These are phyloP conservation scores for Pichia sp. DNA, from an alignment of 1,139 yeast genomes.

Conservation along the genomic window DNA sequence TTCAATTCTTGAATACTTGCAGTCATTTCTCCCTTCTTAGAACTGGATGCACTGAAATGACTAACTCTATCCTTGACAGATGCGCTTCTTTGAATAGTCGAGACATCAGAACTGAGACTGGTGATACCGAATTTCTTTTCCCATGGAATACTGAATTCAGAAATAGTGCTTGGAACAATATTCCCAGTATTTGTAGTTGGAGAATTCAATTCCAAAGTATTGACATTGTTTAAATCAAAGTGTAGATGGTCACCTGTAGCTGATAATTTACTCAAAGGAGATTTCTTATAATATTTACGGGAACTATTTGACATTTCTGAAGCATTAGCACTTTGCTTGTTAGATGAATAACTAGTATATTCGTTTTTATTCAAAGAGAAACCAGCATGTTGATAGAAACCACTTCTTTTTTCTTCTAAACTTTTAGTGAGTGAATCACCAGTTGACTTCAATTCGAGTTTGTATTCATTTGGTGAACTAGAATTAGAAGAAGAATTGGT, in stretches of 20 bases:
- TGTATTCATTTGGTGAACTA: neutral
- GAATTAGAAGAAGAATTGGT: neutral
- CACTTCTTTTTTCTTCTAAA: slow-evolving; percentile 4
- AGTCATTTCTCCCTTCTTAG: neutral
- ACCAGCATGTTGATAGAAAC: slow-evolving; percentile 7
- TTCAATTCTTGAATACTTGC: no score
- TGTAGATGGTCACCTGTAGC: neutral
- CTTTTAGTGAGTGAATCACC: neutral
- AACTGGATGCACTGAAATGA: neutral
- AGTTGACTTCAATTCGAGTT: neutral
- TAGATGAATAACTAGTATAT: no score
- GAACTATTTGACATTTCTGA: neutral
- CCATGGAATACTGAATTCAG: slow-evolving; percentile 7
- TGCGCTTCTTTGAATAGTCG: neutral
- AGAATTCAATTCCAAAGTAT: neutral
- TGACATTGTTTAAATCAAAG: neutral
- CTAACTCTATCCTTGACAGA: neutral
- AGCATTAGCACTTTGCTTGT: neutral
- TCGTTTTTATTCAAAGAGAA: neutral
- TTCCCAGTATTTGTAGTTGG: neutral
- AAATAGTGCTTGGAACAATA: neutral
- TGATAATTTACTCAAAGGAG: neutral
- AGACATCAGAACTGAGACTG: neutral
- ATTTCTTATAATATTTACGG: neutral
- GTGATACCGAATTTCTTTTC: slow-evolving; percentile 10